Conservation (phyloP, 257 asterid genomes). For the Solanum chiquidenum region DNA sequence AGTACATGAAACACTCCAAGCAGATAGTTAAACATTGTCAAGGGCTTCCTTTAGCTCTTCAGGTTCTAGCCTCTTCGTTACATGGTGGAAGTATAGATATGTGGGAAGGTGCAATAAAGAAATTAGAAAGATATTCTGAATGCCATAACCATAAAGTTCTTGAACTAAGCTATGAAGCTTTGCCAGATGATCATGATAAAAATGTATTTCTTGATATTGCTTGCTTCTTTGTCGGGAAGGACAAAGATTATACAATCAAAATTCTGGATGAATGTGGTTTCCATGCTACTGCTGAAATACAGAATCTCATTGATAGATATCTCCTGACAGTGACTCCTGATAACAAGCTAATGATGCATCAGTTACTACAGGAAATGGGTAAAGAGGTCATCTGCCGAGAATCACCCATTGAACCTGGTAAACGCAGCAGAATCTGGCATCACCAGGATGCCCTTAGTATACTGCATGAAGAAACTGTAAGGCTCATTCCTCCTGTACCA, state of each 20-base stretch:
- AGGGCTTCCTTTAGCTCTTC: conserved; percentile 12
- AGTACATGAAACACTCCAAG: not conserved
- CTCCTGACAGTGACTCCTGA: not conserved
- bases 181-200: conserved; percentile 3
- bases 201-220: conserved; percentile 6
- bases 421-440: conserved; percentile 10
- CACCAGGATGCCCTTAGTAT: not conserved
- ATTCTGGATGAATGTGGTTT: conserved; percentile 1
- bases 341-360: conserved; percentile 8
- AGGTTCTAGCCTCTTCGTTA: conserved; percentile 8
- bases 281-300: conserved; percentile 1
- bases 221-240: conserved; percentile 1
- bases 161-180: conserved; percentile 4
- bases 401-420: not conserved
- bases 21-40: not conserved
- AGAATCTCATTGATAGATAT: conserved; percentile 4
- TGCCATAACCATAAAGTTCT: not conserved
- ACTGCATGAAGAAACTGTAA: not conserved
- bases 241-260: not conserved
- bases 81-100: not conserved
- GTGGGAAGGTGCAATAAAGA: conserved; percentile 1
- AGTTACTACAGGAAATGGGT: conserved; percentile 2
- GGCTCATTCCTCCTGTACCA: not conserved
- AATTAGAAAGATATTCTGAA: not conserved
- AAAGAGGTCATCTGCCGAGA: not conserved